phyloP scores from a whole-genome alignment of 2,329 filamentous ascomycete genomes.

The Cercospora sp. region DNA sequence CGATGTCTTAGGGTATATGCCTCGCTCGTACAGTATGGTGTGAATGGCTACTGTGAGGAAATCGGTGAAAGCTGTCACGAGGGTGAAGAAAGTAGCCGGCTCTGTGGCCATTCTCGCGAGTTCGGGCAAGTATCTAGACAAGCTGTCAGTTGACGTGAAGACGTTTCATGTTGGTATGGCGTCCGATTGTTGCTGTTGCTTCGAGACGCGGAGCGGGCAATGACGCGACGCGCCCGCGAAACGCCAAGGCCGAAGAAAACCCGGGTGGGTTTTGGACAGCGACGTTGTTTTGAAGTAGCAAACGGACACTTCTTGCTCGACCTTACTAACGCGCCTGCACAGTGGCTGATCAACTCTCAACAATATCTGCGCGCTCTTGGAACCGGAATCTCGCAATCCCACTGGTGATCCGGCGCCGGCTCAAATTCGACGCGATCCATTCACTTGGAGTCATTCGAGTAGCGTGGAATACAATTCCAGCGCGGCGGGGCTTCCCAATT shows the following conservation, averaged over 20 bases:
- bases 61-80: slow-evolving; percentile 70
- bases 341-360: not conserved
- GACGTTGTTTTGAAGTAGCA: not conserved
- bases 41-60: slow-evolving; percentile 84
- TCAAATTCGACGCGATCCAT: not conserved
- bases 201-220: not conserved
- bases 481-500: slow-evolving; percentile 1
- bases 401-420: not conserved
- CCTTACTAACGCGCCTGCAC: not conserved
- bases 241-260: slow-evolving; percentile 1
- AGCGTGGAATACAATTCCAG: slow-evolving; percentile 7
- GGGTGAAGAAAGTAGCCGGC: slow-evolving; percentile 50
- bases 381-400: not conserved
- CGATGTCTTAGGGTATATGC: slow-evolving; percentile 73
- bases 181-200: not conserved
- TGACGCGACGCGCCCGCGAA: slow-evolving; percentile 1
- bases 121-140: not conserved
- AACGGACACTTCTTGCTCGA: not conserved
- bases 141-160: not conserved
- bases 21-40: slow-evolving; percentile 80
- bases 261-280: slow-evolving; percentile 1
- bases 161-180: slow-evolving; percentile 1
- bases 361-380: not conserved
- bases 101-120: slow-evolving; percentile 27
- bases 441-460: not conserved